Conservation (phyloP, 73 alveolate genomes). For the Blepharisma stoltei region DNA sequence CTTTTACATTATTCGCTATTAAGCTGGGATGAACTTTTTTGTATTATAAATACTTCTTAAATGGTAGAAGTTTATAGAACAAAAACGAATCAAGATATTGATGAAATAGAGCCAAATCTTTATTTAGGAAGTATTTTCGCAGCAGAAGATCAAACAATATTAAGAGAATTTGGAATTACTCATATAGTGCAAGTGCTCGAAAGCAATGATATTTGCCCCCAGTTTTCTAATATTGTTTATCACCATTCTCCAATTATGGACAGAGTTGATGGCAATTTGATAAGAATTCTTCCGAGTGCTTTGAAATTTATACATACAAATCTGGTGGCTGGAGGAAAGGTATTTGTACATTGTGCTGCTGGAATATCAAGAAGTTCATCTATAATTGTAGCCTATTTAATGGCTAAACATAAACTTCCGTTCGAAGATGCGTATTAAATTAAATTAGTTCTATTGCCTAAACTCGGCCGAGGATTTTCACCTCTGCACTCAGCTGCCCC, state of each 20-base stretch:
- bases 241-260: not conserved
- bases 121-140: slow-evolving; percentile 9
- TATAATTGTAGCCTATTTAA: slow-evolving; percentile 42
- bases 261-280: not conserved
- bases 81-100: not conserved
- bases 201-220: not conserved
- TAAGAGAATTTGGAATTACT: not conserved
- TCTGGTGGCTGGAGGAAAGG: slow-evolving; percentile 25
- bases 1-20: no score
- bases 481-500: no score
- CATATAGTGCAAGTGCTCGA: not conserved
- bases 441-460: no score
- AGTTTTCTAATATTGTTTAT: not conserved
- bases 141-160: not conserved
- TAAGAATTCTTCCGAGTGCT: not conserved
- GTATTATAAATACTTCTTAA: no score
- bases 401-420: slow-evolving; percentile 27
- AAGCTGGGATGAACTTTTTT: no score
- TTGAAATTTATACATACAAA: not conserved
- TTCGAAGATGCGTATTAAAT: slow-evolving; percentile 55
- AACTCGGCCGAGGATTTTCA: no score
- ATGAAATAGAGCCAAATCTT: not conserved
- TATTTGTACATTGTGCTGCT: slow-evolving; percentile 63
- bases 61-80: no score
- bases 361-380: slow-evolving; percentile 59